Base-by-base conservation (phyloP, 140 eudicot species). In the Flaveria floridana region DNA sequence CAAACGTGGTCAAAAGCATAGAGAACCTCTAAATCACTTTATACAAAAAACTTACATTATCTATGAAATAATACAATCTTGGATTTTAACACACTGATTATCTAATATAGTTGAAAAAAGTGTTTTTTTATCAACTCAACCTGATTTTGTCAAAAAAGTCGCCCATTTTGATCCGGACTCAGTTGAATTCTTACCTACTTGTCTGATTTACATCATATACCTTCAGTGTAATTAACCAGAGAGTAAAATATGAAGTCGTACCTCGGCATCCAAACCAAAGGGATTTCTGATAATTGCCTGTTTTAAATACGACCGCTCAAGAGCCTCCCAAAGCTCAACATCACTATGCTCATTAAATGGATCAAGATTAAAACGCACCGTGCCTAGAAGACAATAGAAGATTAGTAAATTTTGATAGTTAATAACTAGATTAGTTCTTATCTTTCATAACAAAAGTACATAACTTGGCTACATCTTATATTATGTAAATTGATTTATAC, bases 241-340 rank as follows among this genome's bases (percentile, higher is more conserved):
- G 55, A 39, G 44, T 56, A 20, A 71, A 65, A 59, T 46, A 48
- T 23, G 61, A 72, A 21, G 61, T 71, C 65, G 75, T 90, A 94
- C 99, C 99, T 90, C 92, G 0, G 96, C 91, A 79, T 94, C 95
- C 80, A 94, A 86, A 71, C 99, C 99, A 66, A 90, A 84, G 13
- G 96, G 79, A 76, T 82, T 90, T 79, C 96, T 85, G 65, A 80
- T 72, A 51, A 94, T 88, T 58, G 81, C 95, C 44, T 85, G 95
- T 84, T 88, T 94, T 59, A 94, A 26, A 73, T 90, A 94, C 25
- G 99, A 91, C 37, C 97, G 78, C 82, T 94, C 99, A 59, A 94
- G 84, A 75, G 99, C 93, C 87, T 94, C 99, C 99, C 99, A 94
- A n/a, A 90, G 83, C 75, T 88, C 95, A 79, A 85, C 86, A 84